Percentiles rank a stretch among this genome's conserved stretches.
Conservation (phyloP, 2,329 filamentous ascomycete genomes). For the Sporothrix schenckii region DNA sequence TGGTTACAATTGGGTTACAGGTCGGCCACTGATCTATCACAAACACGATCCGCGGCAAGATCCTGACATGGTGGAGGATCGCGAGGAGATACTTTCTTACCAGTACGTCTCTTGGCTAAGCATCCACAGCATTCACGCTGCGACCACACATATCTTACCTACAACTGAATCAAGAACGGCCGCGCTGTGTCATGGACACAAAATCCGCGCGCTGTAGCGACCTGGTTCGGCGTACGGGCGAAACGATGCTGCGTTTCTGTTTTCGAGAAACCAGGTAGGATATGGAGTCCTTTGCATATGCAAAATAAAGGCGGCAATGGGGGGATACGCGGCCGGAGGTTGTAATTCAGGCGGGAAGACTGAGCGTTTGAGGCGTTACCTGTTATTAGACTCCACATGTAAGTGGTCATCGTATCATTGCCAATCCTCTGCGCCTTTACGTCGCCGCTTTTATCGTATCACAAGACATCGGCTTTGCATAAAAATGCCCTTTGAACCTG, state of each 20-base stretch:
- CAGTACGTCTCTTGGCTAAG: neutral
- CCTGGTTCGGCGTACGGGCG: constrained; percentile 7
- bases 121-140: neutral
- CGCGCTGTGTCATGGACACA: neutral
- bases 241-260: neutral
- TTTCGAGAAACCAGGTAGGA: neutral
- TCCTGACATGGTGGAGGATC: constrained; percentile 14
- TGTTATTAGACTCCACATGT: neutral
- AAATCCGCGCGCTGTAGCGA: neutral
- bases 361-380: neutral
- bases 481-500: neutral
- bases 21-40: constrained; percentile 10
- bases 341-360: neutral
- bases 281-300: neutral
- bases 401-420: neutral
- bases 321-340: neutral
- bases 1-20: neutral
- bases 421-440: neutral
- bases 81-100: constrained; percentile 16
- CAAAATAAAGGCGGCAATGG: neutral
- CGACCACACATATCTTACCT: constrained; percentile 6
- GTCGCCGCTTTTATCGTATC: neutral
- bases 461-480: neutral
- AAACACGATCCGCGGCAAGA: constrained; percentile 15
- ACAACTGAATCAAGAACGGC: neutral